phyloP scores from a whole-genome alignment of 352 stramenopile genomes.

The Pythium rhizo-oryzae region DNA sequence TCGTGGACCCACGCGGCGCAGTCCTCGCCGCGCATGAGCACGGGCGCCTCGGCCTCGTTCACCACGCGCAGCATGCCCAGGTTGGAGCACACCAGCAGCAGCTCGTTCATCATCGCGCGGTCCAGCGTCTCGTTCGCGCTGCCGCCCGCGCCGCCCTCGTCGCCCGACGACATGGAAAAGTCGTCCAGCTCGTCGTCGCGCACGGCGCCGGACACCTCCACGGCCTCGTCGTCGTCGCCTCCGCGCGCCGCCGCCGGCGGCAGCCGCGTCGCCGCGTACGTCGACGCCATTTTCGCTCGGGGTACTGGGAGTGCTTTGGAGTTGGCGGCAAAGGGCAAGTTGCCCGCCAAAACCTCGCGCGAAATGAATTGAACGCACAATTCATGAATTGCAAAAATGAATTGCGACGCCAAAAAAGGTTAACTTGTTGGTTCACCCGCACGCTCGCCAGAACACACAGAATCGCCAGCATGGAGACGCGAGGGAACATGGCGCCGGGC shows the following conservation, averaged over 20 bases:
- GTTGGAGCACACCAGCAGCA: constrained; percentile 89
- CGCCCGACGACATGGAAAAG: constrained; percentile 55
- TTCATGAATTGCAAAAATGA: constrained; percentile 11
- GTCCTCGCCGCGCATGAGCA: constrained; percentile 84
- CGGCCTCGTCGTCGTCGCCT: constrained; percentile 16
- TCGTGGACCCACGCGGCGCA: constrained; percentile 88
- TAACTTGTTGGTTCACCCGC: constrained; percentile 8
- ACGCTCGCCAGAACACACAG: neutral
- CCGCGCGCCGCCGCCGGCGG: neutral
- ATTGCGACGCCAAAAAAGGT: constrained; percentile 9
- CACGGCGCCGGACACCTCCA: constrained; percentile 22
- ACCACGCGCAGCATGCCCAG: constrained; percentile 76
- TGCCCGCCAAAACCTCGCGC: constrained; percentile 24
- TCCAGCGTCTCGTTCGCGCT: constrained; percentile 48
- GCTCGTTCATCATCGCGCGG: constrained; percentile 84
- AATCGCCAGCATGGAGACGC: constrained; percentile 20
- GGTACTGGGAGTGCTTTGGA: neutral
- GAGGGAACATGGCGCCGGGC: constrained; percentile 7
- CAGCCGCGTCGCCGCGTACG: neutral
- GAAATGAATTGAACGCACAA: neutral
- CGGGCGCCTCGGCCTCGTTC: constrained; percentile 50
- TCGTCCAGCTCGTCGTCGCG: constrained; percentile 58
- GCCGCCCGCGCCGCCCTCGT: constrained; percentile 31
- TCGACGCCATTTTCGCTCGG: neutral
- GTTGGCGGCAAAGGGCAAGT: constrained; percentile 22